Percentiles rank a stretch among this genome's conserved stretches.
phyloP scores from a whole-genome alignment of 1,284 basidiomycete genomes.

The Boletus semigastroideus region DNA sequence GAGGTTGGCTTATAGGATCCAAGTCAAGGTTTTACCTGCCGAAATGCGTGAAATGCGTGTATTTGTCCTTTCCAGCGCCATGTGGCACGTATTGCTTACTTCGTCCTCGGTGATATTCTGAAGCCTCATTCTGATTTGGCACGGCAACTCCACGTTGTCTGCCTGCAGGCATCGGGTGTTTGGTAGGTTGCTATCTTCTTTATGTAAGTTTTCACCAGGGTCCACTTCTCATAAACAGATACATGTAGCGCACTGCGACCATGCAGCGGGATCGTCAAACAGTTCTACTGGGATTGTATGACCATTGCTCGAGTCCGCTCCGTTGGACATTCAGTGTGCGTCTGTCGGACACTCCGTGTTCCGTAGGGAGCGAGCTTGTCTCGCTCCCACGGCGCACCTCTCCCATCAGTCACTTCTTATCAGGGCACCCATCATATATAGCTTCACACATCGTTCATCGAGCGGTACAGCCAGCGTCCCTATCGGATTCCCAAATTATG shows the following conservation, averaged over 20 bases:
- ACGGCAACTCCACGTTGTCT: constrained; percentile 54
- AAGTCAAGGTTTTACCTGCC: constrained; percentile 29
- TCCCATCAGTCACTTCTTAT: constrained; percentile 49
- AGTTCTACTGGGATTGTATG: not conserved
- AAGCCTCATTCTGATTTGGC: constrained; percentile 32
- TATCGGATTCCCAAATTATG: constrained; percentile 33
- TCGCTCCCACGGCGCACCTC: constrained; percentile 33
- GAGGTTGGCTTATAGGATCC: constrained; percentile 26
- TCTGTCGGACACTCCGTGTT: constrained; percentile 3
- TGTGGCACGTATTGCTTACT: constrained; percentile 35
- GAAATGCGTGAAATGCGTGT: constrained; percentile 49
- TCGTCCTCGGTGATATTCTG: constrained; percentile 34
- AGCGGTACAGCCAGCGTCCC: constrained; percentile 29
- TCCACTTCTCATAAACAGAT: constrained; percentile 8
- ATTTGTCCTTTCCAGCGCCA: constrained; percentile 34
- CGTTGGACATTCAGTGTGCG: not conserved
- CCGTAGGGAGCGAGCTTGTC: constrained; percentile 13
- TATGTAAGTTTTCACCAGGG: constrained; percentile 31
- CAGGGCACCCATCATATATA: constrained; percentile 37
- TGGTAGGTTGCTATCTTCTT: constrained; percentile 28
- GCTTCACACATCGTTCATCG: constrained; percentile 35
- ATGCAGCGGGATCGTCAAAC: not conserved
- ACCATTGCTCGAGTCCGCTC: not conserved
- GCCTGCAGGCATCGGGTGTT: constrained; percentile 60
- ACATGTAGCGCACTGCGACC: not conserved